Evolutionary conservation across 2,329 filamentous ascomycete species (phyloP).

Genomic region (Diaporthe velutina): DNA sequence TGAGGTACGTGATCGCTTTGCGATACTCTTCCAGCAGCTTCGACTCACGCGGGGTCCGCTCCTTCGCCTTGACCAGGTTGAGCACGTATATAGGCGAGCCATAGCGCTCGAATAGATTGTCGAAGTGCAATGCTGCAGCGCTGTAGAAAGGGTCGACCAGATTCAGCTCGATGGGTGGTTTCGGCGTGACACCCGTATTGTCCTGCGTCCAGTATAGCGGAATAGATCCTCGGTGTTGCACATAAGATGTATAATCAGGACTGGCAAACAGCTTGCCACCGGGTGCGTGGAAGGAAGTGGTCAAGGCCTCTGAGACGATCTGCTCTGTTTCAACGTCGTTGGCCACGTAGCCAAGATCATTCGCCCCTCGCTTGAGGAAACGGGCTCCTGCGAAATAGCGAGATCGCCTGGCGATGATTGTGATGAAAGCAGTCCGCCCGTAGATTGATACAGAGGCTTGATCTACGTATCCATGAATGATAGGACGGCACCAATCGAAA

Average conservation of each 20-base stretch:
- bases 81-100: slow-evolving; percentile 92
- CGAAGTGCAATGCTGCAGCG: slow-evolving; percentile 92
- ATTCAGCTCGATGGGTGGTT: slow-evolving; percentile 95
- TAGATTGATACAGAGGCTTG: slow-evolving; percentile 89
- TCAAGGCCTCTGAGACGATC: slow-evolving; percentile 94
- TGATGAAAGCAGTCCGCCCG: slow-evolving; percentile 89
- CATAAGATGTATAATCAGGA: slow-evolving; percentile 93
- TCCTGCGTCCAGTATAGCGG: slow-evolving; percentile 98
- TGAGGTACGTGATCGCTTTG: slow-evolving; percentile 89
- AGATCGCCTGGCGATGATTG: slow-evolving; percentile 91
- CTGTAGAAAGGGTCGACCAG: slow-evolving; percentile 97
- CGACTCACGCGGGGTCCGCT: slow-evolving; percentile 90
- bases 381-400: slow-evolving; percentile 94
- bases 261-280: slow-evolving; percentile 88
- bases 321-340: slow-evolving; percentile 99
- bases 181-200: slow-evolving; percentile 93
- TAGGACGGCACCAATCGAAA: slow-evolving; percentile 95
- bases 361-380: slow-evolving; percentile 94
- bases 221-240: slow-evolving; percentile 97
- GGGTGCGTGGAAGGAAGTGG: slow-evolving; percentile 94
- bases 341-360: slow-evolving; percentile 94
- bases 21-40: slow-evolving; percentile 92
- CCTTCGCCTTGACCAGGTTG: slow-evolving; percentile 90
- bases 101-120: slow-evolving; percentile 93
- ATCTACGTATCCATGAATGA: slow-evolving; percentile 96